Evolutionary conservation across 148 eudicot genomes (phyloP).

Genomic region (Euryodendron excelsum): DNA sequence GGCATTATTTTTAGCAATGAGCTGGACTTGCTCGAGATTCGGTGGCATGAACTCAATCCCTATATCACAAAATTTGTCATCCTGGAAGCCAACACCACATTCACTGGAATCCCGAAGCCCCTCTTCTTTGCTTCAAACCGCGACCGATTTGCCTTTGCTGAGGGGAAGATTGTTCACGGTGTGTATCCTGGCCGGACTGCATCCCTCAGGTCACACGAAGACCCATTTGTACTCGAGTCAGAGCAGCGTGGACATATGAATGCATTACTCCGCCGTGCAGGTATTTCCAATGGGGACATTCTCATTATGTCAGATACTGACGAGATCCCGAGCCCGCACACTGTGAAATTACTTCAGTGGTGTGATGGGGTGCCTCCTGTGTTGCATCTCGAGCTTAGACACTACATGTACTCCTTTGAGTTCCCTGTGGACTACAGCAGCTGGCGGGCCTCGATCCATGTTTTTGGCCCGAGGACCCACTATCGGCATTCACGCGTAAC

Average conservation of each 20-base stretch:
- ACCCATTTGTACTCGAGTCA: constrained; percentile 62
- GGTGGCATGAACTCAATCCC: constrained; percentile 83
- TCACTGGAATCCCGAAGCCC: constrained; percentile 83
- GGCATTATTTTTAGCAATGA: constrained; percentile 82
- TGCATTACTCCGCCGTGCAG: constrained; percentile 45
- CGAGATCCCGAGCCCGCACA: constrained; percentile 84
- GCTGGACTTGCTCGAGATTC: constrained; percentile 75
- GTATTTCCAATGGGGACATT: constrained; percentile 63
- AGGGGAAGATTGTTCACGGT: constrained; percentile 52
- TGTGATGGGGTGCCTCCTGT: constrained; percentile 66
- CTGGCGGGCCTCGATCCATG: constrained; percentile 74
- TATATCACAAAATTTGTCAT: constrained; percentile 72
- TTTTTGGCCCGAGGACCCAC: constrained; percentile 39
- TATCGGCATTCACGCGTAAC: constrained; percentile 69
- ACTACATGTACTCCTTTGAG: constrained; percentile 89
- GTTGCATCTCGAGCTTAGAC: constrained; percentile 66
- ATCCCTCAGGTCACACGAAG: constrained; percentile 28
- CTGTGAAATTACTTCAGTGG: constrained; percentile 77
- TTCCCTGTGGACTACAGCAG: constrained; percentile 82
- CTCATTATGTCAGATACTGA: constrained; percentile 80
- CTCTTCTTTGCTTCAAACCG: constrained; percentile 54
- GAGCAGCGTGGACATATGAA: constrained; percentile 73
- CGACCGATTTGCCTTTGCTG: constrained; percentile 57
- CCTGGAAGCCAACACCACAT: constrained; percentile 78
- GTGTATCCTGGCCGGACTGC: constrained; percentile 48